A percentile compares a stretch with the other conserved stretches of the same genome.
These are phyloP conservation scores for Cryoendolithus antarcticus DNA, from an alignment of 2,329 filamentous ascomycete species.

Conservation along the genomic window DNA sequence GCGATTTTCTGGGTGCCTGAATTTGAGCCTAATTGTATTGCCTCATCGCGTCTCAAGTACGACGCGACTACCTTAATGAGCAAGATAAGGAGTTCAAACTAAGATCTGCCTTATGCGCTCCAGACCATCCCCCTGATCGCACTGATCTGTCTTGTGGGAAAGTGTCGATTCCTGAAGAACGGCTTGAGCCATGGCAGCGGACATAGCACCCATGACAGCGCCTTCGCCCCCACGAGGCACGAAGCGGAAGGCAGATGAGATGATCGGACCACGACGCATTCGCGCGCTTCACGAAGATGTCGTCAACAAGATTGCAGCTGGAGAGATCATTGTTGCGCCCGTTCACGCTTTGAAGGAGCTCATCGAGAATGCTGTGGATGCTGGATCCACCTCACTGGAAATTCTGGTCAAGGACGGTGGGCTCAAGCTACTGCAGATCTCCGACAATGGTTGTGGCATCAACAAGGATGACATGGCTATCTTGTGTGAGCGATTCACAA, in stretches of 20 bases:
- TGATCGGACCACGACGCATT: conserved; percentile 33
- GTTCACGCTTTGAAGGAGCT: conserved; percentile 93
- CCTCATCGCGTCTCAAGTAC: too few species aligned
- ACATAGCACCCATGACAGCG: conserved; percentile 35
- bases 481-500: conserved; percentile 90
- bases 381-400: conserved; percentile 84
- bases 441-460: conserved; percentile 93
- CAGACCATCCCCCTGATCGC: too few species aligned
- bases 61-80: too few species aligned
- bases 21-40: too few species aligned
- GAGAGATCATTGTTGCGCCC: conserved; percentile 95
- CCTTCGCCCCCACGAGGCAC: conserved; percentile 18
- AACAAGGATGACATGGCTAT: conserved; percentile 86
- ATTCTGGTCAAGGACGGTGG: conserved; percentile 91
- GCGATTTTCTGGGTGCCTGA: too few species aligned
- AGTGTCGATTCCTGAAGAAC: too few species aligned
- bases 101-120: too few species aligned
- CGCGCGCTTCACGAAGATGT: conserved; percentile 83
- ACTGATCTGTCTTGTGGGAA: too few species aligned
- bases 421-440: conserved; percentile 88
- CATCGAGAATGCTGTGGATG: conserved; percentile 94
- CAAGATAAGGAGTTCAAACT: too few species aligned
- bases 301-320: conserved; percentile 96
- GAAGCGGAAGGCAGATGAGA: conserved; percentile 23
- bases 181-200: conserved; percentile 74